These are phyloP conservation scores for Fusarium sterilihyphosum DNA, from an alignment of 2,329 filamentous ascomycete genomes.

Conservation along the genomic window DNA sequence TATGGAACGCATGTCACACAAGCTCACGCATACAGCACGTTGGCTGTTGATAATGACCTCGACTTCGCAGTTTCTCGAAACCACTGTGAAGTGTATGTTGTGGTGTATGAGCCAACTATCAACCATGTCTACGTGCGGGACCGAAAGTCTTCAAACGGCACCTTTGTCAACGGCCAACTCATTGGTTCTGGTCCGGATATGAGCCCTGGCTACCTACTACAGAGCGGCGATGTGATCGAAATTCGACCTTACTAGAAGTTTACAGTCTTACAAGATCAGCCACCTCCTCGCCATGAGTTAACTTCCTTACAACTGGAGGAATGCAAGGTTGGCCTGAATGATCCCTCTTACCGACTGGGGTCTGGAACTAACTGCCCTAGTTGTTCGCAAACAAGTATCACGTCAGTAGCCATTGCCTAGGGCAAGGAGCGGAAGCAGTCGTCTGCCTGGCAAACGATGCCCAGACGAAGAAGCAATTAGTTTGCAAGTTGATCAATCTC, in stretches of 20 bases:
- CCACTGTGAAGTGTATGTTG: slow-evolving; percentile 66
- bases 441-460: slow-evolving; percentile 57
- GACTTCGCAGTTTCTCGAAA: slow-evolving; percentile 58
- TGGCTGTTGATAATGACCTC: slow-evolving; percentile 51
- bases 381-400: slow-evolving; percentile 49
- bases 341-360: too few species aligned
- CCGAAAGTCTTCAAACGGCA: slow-evolving; percentile 63
- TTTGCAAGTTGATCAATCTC: slow-evolving; percentile 73
- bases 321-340: slow-evolving; percentile 41
- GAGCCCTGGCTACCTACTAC: slow-evolving; percentile 58
- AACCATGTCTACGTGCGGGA: slow-evolving; percentile 66
- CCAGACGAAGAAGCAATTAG: slow-evolving; percentile 66
- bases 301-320: slow-evolving; percentile 47
- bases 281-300: slow-evolving; percentile 39
- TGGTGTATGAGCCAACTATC: slow-evolving; percentile 58
- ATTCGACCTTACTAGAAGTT: slow-evolving; percentile 53
- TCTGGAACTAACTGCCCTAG: slow-evolving; percentile 31
- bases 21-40: slow-evolving; percentile 45
- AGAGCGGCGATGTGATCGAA: slow-evolving; percentile 60
- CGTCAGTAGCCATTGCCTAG: slow-evolving; percentile 50
- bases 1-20: neutral
- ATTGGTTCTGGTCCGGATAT: slow-evolving; percentile 54
- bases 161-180: slow-evolving; percentile 58
- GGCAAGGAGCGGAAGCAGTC: slow-evolving; percentile 50
- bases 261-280: slow-evolving; percentile 44